Evolutionary conservation across 1,284 basidiomycete genomes (phyloP).

Genomic region (Paramarasmius palmivorus): DNA sequence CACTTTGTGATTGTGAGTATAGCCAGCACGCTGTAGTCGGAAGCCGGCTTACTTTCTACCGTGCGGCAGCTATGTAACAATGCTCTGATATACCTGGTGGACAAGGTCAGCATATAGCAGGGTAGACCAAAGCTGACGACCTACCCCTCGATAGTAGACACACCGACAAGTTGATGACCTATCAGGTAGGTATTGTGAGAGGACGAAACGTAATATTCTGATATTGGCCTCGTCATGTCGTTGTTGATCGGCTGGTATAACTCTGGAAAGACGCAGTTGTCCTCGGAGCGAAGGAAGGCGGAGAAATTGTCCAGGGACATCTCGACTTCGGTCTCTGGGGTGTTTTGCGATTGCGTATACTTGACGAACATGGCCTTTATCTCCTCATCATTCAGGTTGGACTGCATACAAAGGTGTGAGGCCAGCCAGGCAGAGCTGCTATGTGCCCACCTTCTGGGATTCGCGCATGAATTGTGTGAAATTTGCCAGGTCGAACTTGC

Average conservation of each 20-base stretch:
- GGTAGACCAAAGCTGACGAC: neutral
- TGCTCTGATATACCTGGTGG: constrained; percentile 76
- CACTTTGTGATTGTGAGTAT: constrained; percentile 49
- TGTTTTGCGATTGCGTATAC: constrained; percentile 39
- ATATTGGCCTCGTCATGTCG: constrained; percentile 81
- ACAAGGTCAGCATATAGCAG: neutral
- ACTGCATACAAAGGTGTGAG: constrained; percentile 39
- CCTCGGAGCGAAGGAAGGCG: constrained; percentile 72
- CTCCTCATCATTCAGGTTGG: constrained; percentile 41
- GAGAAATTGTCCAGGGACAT: constrained; percentile 69
- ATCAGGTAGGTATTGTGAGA: constrained; percentile 98
- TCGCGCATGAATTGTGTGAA: constrained; percentile 72
- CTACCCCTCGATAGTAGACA: constrained; percentile 89
- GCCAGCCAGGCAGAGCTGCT: neutral
- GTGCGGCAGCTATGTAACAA: constrained; percentile 89
- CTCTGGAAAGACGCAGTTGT: constrained; percentile 60
- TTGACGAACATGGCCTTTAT: constrained; percentile 57
- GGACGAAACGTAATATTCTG: constrained; percentile 91
- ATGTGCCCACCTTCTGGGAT: constrained; percentile 57
- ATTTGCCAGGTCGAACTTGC: constrained; percentile 49
- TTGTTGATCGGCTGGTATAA: constrained; percentile 45
- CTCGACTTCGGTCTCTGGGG: constrained; percentile 30
- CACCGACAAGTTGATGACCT: constrained; percentile 91
- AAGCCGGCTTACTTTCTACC: constrained; percentile 75
- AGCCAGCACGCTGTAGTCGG: neutral